These are phyloP conservation scores for Albophoma yamanashiensis DNA, from an alignment of 2,329 filamentous ascomycete species.

Conservation along the genomic window DNA sequence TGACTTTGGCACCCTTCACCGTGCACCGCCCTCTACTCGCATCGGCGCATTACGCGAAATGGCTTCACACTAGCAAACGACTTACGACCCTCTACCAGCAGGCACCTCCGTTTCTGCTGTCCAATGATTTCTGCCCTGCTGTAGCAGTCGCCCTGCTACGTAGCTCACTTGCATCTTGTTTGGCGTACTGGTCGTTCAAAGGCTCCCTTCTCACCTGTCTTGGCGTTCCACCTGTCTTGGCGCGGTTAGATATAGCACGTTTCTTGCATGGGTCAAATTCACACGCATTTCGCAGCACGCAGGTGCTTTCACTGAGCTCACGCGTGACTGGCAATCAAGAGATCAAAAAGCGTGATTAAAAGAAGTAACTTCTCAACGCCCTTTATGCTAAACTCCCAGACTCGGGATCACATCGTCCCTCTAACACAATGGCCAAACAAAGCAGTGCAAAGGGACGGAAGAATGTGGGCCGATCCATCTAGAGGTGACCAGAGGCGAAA, in stretches of 20 bases:
- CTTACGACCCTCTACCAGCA: neutral
- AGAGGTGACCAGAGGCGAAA: neutral
- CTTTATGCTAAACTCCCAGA: constrained; percentile 8
- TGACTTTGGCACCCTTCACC: neutral
- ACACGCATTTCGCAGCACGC: neutral
- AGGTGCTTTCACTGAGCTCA: neutral
- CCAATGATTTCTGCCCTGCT: neutral
- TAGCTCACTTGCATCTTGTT: neutral
- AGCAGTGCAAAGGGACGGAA: neutral
- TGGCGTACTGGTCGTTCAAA: neutral
- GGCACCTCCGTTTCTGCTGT: neutral
- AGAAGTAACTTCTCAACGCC: constrained; percentile 5
- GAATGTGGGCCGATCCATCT: neutral
- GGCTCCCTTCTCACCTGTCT: neutral
- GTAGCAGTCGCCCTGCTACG: neutral
- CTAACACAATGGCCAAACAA: constrained; percentile 2
- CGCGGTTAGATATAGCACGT: neutral
- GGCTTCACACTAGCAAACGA: neutral
- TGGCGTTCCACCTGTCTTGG: neutral
- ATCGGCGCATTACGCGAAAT: neutral
- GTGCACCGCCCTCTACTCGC: neutral
- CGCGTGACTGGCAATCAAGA: neutral
- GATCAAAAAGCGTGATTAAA: neutral
- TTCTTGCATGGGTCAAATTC: neutral
- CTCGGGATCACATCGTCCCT: constrained; percentile 2